These are phyloP conservation scores for Thraustotheca clavata DNA, from an alignment of 352 stramenopile species.

Conservation along the genomic window DNA sequence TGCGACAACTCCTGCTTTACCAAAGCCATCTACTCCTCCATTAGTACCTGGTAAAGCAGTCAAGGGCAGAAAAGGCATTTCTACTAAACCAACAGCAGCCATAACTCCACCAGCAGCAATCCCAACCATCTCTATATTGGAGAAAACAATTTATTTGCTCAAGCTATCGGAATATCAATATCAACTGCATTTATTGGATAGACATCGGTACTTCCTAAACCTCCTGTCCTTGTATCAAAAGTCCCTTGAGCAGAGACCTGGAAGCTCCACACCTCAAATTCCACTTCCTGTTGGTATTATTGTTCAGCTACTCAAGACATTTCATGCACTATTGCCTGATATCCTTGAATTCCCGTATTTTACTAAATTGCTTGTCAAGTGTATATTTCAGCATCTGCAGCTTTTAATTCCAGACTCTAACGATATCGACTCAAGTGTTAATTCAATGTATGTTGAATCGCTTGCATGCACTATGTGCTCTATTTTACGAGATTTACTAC, in stretches of 20 bases:
- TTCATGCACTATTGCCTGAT: conserved; percentile 65
- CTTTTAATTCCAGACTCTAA: conserved; percentile 56
- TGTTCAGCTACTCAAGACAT: conserved; percentile 60
- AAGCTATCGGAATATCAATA: conserved; percentile 80
- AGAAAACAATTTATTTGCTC: conserved; percentile 78
- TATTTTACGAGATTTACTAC: conserved; percentile 58
- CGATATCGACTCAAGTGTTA: conserved; percentile 32
- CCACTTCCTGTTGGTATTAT: conserved; percentile 58
- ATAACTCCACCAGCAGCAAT: neutral
- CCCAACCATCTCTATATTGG: conserved; percentile 13
- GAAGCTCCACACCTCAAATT: conserved; percentile 38
- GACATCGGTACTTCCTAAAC: conserved; percentile 69
- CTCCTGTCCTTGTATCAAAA: conserved; percentile 75
- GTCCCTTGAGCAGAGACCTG: conserved; percentile 25
- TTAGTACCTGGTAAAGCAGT: neutral
- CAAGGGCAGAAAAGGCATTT: neutral
- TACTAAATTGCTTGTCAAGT: conserved; percentile 65
- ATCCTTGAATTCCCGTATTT: conserved; percentile 48
- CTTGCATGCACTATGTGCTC: conserved; percentile 57
- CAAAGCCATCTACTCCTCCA: neutral
- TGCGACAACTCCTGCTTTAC: neutral
- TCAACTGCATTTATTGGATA: conserved; percentile 59
- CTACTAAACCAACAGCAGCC: neutral
- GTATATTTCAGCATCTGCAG: conserved; percentile 60
- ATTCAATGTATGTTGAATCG: conserved; percentile 54